phyloP scores from a whole-genome alignment of 208 protist genomes.

The Acanthamoeba royreba region DNA sequence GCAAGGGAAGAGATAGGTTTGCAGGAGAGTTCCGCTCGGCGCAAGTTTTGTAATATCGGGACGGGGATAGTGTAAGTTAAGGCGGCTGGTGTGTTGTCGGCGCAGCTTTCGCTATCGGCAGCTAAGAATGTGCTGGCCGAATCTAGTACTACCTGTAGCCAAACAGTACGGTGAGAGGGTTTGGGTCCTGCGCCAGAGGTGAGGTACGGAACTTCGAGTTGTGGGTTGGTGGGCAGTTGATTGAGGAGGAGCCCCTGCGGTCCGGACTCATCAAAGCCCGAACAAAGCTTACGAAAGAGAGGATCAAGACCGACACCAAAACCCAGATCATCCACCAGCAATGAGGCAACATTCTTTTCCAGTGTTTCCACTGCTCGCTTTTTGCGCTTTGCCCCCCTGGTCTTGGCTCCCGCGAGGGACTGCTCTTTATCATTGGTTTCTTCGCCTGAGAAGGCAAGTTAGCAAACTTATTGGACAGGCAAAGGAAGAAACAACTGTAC shows the following conservation, averaged over 20 bases:
- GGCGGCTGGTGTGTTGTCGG: too few species aligned
- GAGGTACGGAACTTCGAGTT: neutral
- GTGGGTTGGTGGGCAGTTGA: neutral
- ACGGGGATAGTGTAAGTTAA: too few species aligned
- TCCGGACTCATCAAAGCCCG: neutral
- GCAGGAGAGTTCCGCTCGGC: too few species aligned
- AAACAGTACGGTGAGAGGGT: neutral
- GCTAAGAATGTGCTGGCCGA: neutral
- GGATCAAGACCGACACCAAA: neutral
- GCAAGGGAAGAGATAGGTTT: too few species aligned
- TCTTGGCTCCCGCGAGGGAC: neutral
- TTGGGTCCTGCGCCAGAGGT: too few species aligned
- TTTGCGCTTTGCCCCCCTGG: neutral
- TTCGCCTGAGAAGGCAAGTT: neutral
- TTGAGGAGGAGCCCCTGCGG: neutral
- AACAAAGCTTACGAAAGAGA: neutral
- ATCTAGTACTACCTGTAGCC: neutral
- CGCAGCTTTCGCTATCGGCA: neutral
- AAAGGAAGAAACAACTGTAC: neutral
- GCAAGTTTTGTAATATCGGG: too few species aligned
- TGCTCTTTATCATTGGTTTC: neutral
- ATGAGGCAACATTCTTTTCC: neutral
- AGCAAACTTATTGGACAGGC: neutral
- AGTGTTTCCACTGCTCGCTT: neutral
- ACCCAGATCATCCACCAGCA: neutral